These are phyloP conservation scores for Collybia mongolica DNA, from an alignment of 768 basidiomycete genomes.

Conservation along the genomic window DNA sequence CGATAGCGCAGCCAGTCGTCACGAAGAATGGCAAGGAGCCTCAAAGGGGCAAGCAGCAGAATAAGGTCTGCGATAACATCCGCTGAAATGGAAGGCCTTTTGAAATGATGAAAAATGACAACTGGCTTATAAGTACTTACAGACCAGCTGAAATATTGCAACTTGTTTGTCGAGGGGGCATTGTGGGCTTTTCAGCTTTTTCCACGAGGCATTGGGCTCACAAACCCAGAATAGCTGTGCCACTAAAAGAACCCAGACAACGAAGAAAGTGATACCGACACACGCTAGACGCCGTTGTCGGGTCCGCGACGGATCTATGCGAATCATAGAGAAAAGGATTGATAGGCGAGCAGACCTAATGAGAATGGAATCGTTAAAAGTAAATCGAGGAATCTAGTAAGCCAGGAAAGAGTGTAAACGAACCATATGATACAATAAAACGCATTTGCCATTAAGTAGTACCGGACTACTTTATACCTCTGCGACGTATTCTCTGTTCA, in stretches of 20 bases:
- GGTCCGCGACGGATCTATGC: conserved; percentile 36
- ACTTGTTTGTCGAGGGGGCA: conserved; percentile 45
- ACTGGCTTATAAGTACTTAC: conserved; percentile 30
- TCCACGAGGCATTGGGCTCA: conserved; percentile 36
- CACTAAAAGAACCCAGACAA: conserved; percentile 32
- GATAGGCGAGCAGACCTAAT: conserved; percentile 44
- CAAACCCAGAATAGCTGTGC: conserved; percentile 45
- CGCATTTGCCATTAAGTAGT: conserved; percentile 30
- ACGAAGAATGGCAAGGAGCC: conserved; percentile 39
- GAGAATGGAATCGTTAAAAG: not conserved
- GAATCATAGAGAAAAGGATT: conserved; percentile 52
- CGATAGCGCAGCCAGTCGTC: conserved; percentile 34
- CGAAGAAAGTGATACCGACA: conserved; percentile 27
- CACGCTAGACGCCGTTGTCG: conserved; percentile 22
- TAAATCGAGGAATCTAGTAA: not conserved
- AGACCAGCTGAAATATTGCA: conserved; percentile 47
- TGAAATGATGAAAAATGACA: not conserved
- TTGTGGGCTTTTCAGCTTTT: conserved; percentile 27
- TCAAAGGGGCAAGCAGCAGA: conserved; percentile 42
- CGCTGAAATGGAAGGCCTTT: conserved; percentile 1
- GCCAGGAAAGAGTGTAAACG: not conserved
- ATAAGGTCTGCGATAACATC: conserved; percentile 39
- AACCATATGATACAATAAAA: conserved; percentile 40
- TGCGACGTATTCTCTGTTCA: not conserved
- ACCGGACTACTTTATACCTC: conserved; percentile 17